Evolutionary conservation across 2,329 filamentous ascomycete genomes (phyloP).

Genomic region (Fusarium albidum): DNA sequence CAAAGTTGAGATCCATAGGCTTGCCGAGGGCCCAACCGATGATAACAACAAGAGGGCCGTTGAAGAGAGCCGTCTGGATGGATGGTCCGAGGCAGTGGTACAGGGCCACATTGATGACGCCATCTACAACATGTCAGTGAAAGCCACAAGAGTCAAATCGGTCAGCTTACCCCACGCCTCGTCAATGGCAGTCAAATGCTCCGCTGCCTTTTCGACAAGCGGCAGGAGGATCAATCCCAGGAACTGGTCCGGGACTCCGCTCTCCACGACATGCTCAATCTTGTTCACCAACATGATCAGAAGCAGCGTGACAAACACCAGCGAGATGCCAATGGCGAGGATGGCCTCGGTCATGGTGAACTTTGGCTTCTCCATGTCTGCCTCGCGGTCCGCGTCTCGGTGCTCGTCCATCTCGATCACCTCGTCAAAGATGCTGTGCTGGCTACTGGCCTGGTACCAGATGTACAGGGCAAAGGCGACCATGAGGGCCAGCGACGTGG

Average conservation of each 20-base stretch:
- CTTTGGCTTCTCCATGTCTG: slow-evolving; percentile 66
- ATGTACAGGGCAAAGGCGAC: slow-evolving; percentile 65
- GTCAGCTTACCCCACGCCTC: slow-evolving; percentile 65
- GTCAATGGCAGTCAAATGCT: slow-evolving; percentile 74
- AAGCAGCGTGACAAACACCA: slow-evolving; percentile 69
- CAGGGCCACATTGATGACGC: slow-evolving; percentile 73
- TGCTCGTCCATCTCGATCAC: slow-evolving; percentile 61
- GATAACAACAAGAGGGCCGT: slow-evolving; percentile 75
- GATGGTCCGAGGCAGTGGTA: slow-evolving; percentile 77
- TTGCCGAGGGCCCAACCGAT: slow-evolving; percentile 74
- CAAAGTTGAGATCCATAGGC: slow-evolving; percentile 75
- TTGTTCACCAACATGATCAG: slow-evolving; percentile 73
- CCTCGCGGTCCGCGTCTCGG: slow-evolving; percentile 64
- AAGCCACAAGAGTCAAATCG: fast-evolving
- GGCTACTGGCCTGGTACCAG: slow-evolving; percentile 70
- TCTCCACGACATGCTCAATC: slow-evolving; percentile 60
- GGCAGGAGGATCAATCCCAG: slow-evolving; percentile 69
- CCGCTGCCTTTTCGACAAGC: slow-evolving; percentile 75
- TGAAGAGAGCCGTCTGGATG: slow-evolving; percentile 79
- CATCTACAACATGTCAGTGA: slow-evolving; percentile 48
- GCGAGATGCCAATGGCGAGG: slow-evolving; percentile 63
- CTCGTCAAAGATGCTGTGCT: slow-evolving; percentile 68
- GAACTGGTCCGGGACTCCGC: slow-evolving; percentile 44
- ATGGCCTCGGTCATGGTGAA: slow-evolving; percentile 72
- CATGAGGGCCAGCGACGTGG: slow-evolving; percentile 68